A percentile compares a stretch with the other conserved stretches of the same genome.
Conservation (phyloP, 2,329 filamentous ascomycete genomes). For the Alternaria panax region DNA sequence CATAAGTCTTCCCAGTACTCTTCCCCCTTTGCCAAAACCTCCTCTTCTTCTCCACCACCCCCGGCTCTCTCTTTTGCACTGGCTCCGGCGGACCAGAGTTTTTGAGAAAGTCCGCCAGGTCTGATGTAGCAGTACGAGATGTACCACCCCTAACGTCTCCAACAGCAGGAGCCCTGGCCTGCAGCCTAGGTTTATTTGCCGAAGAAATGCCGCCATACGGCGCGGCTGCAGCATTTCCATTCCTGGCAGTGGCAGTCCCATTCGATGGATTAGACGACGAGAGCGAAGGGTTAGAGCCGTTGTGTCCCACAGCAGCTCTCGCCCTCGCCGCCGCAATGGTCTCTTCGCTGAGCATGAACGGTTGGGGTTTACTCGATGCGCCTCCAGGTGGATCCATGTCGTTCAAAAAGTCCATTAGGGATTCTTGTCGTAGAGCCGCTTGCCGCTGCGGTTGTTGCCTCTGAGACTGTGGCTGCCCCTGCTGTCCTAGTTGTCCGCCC, state of each 20-base stretch:
- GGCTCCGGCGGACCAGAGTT: conserved; percentile 50
- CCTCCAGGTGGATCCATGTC: conserved; percentile 69
- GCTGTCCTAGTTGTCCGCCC: conserved; percentile 21
- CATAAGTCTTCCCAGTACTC: conserved; percentile 39
- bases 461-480: not conserved
- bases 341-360: conserved; percentile 43
- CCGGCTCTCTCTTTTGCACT: conserved; percentile 31
- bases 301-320: conserved; percentile 30
- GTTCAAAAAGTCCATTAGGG: conserved; percentile 75
- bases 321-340: conserved; percentile 45
- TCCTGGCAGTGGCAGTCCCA: not conserved
- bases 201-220: too few species aligned
- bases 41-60: conserved; percentile 37
- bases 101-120: conserved; percentile 55
- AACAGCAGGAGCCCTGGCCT: conserved; percentile 37
- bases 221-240: too few species aligned
- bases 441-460: not conserved
- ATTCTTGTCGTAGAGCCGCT: conserved; percentile 54
- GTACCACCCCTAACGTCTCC: conserved; percentile 18
- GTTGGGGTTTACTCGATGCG: conserved; percentile 38
- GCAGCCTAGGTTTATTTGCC: conserved; percentile 30
- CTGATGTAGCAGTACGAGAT: conserved; percentile 43
- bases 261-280: not conserved
- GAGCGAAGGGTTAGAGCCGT: not conserved
- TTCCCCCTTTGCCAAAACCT: conserved; percentile 47